Base-by-base conservation (phyloP, 208 protist genomes). In the Wallacemonas sp. region DNA sequence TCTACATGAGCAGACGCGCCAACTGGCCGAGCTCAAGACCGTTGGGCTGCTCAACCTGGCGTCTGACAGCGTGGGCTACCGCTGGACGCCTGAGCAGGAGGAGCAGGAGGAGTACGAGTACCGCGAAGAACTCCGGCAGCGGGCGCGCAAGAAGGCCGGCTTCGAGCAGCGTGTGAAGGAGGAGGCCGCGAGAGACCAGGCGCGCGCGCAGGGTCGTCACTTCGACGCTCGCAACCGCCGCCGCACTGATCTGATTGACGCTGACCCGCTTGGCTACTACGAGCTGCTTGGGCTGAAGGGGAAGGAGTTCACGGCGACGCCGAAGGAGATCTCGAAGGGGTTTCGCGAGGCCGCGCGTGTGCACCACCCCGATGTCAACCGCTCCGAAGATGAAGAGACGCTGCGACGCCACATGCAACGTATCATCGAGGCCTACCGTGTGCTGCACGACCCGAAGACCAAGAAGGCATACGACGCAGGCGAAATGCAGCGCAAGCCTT, bases 221-320 rank as follows among this genome's bases (percentile, higher is more conserved):
- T 80, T 91, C 41, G 78, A 95, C 52, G 54, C 86, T 2, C 83
- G 80, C 61, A 78, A 81, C 55, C 81, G 90, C 34, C 85, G 85
- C 27, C 87, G 90, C 57, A 89, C 76, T 1, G 88, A 93, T 61
- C 73, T 96, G 26, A 74, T 80, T 26, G 76, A 94, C 36, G 72
- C 76, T 3, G 90, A 96, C 66, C 87, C 90, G n/a, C 80, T 90
- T n/a, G 88, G 90, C 39, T 94, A 90, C 80, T 96, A 96, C 77
- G 70, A 81, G 54, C 56, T 96, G 36, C 81, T 96, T 1, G 87
- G 87, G 2, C 76, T 96, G 23, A 68, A 72, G 55, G 90, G 90
- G 21, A 78, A 80, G 73, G 90, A 96, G 65, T 81, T 87, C 46
- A 71, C 75, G 9, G 76, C 84, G 1, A 90, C 85, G 21, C 44